Evolutionary conservation across 768 basidiomycete genomes (phyloP).

Genomic region (Gloeostereum incarnatum): DNA sequence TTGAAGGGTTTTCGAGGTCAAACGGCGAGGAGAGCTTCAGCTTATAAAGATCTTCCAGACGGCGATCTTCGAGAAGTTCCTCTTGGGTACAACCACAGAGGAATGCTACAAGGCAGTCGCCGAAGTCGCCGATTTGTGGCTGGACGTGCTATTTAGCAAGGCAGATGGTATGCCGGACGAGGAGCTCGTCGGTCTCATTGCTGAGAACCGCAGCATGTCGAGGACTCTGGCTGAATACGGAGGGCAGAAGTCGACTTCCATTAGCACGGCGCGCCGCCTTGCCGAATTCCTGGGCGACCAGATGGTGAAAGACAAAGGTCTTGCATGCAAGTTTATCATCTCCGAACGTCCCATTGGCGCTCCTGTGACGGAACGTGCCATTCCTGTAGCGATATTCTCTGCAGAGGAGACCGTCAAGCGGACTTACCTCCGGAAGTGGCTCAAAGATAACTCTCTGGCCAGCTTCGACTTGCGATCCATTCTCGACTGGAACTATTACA

Average conservation of each 20-base stretch:
- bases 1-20: constrained; percentile 99
- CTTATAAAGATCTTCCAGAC: constrained; percentile 99
- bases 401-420: constrained; percentile 89
- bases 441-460: constrained; percentile 82
- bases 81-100: constrained; percentile 86
- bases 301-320: constrained; percentile 99
- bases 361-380: constrained; percentile 93
- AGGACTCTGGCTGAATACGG: constrained; percentile 95
- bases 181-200: constrained; percentile 95
- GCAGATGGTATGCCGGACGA: constrained; percentile 83
- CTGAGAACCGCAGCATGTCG: constrained; percentile 97
- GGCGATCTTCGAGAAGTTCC: constrained; percentile 95
- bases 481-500: constrained; percentile 97
- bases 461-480: constrained; percentile 91
- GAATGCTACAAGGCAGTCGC: constrained; percentile 96
- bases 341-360: constrained; percentile 88
- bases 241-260: constrained; percentile 95
- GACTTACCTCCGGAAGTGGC: constrained; percentile 89
- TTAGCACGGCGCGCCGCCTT: constrained; percentile 89
- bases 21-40: constrained; percentile 93
- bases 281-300: constrained; percentile 96
- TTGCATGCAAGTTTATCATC: constrained; percentile 98
- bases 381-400: constrained; percentile 96
- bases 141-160: constrained; percentile 86
- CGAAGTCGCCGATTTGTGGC: constrained; percentile 90